Conservation (phyloP, 306 rosid species). For the Prosopis cineraria region DNA sequence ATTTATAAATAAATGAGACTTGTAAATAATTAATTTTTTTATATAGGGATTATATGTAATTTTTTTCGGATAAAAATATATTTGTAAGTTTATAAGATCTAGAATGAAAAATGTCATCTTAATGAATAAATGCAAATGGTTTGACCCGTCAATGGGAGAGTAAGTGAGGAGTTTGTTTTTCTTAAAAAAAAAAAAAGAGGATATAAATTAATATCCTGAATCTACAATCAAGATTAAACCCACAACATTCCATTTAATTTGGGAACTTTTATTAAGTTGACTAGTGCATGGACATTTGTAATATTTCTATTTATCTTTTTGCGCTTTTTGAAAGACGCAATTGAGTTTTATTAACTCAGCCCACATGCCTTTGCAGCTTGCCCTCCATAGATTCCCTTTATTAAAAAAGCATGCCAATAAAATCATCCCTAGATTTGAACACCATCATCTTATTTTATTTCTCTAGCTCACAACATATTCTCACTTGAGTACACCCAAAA, state of each 20-base stretch:
- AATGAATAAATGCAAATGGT: not conserved
- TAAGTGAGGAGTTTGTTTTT: too few species aligned
- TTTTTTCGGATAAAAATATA: too few species aligned
- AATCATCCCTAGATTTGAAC: not conserved
- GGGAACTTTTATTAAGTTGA: too few species aligned
- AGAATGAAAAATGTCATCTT: too few species aligned
- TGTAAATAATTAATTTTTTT: too few species aligned
- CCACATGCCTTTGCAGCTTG: not conserved
- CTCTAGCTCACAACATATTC: not conserved
- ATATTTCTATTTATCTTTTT: not conserved
- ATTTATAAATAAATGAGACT: too few species aligned
- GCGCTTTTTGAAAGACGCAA: not conserved
- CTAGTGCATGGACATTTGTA: not conserved
- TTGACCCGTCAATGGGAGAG: slow-evolving; percentile 1
- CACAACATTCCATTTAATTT: too few species aligned
- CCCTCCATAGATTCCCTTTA: not conserved
- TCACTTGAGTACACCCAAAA: not conserved
- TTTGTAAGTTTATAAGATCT: not conserved
- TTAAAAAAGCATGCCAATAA: not conserved
- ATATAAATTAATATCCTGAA: too few species aligned
- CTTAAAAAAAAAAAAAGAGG: too few species aligned
- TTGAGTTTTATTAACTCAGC: not conserved
- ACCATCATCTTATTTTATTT: not conserved
- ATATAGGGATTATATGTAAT: too few species aligned
- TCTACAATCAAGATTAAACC: too few species aligned